Conservation (phyloP, 257 asterid species). For the Mentha longifolia region DNA sequence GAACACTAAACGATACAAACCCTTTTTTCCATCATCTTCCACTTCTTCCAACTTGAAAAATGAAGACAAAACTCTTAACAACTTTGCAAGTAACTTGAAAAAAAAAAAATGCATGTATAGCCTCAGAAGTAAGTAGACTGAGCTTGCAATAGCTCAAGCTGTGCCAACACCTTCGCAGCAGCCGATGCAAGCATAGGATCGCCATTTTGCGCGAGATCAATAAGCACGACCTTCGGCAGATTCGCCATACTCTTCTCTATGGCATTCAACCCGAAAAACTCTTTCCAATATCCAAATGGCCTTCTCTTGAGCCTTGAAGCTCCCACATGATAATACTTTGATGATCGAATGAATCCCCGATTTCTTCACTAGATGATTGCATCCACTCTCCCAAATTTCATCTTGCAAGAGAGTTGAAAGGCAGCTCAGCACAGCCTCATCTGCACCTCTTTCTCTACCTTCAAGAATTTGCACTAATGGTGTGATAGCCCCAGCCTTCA, state of each 20-base stretch:
- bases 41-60: neutral
- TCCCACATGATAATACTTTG: conserved; percentile 57
- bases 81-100: neutral
- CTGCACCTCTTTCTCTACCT: conserved; percentile 59
- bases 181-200: conserved; percentile 62
- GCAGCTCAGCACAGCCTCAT: conserved; percentile 64
- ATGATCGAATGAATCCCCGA: conserved; percentile 51
- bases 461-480: conserved; percentile 56
- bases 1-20: neutral
- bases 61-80: conserved; percentile 10
- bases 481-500: conserved; percentile 61
- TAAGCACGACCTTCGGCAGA: conserved; percentile 64
- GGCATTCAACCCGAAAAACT: conserved; percentile 55
- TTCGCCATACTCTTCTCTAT: conserved; percentile 57
- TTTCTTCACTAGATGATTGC: conserved; percentile 47
- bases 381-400: conserved; percentile 76
- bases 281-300: conserved; percentile 80
- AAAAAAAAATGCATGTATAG: neutral
- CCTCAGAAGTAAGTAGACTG: conserved; percentile 77
- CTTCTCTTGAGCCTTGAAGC: conserved; percentile 59
- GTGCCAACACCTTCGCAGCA: conserved; percentile 78
- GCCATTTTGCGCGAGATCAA: conserved; percentile 78
- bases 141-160: conserved; percentile 72
- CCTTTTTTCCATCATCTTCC: conserved; percentile 18
- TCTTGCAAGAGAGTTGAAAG: conserved; percentile 67